phyloP scores from a whole-genome alignment of 768 basidiomycete genomes.

The Hebeloma cylindrosporum region DNA sequence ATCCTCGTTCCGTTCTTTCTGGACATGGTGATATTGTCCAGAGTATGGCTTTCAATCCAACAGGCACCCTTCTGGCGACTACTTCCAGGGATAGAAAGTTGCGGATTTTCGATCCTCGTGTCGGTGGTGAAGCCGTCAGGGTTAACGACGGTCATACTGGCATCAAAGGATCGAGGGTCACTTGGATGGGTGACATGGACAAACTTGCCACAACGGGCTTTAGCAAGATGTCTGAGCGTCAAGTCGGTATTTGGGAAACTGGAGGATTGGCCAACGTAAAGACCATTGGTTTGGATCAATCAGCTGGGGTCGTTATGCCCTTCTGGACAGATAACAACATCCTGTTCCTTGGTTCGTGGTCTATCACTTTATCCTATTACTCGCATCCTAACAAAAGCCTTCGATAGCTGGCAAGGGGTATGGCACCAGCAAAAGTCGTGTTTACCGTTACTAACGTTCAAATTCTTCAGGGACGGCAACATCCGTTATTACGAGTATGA shows the following conservation, averaged over 20 bases:
- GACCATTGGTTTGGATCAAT: slow-evolving; percentile 80
- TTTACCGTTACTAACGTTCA: slow-evolving; percentile 5
- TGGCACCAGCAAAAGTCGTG: background rate
- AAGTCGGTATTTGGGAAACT: slow-evolving; percentile 89
- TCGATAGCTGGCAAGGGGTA: slow-evolving; percentile 83
- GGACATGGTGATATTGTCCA: slow-evolving; percentile 92
- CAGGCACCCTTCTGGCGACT: slow-evolving; percentile 80
- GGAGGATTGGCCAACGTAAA: slow-evolving; percentile 73
- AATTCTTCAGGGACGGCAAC: slow-evolving; percentile 77
- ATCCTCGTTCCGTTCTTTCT: slow-evolving; percentile 55
- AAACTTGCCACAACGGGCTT: slow-evolving; percentile 94
- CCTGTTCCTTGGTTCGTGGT: slow-evolving; percentile 66
- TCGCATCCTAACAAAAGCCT: slow-evolving; percentile 6
- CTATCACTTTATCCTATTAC: background rate
- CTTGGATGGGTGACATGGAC: slow-evolving; percentile 90
- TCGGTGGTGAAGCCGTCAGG: slow-evolving; percentile 79
- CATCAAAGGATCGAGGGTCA: slow-evolving; percentile 86
- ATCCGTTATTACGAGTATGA: slow-evolving; percentile 98
- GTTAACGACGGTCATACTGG: slow-evolving; percentile 86
- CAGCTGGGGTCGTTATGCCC: slow-evolving; percentile 93
- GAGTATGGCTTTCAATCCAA: slow-evolving; percentile 75
- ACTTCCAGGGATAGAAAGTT: slow-evolving; percentile 94
- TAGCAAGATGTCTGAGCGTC: slow-evolving; percentile 94
- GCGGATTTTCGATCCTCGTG: slow-evolving; percentile 87
- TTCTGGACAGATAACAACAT: slow-evolving; percentile 97